Conservation (phyloP, 139 green algal genomes). For the Chlorella vulgaris region DNA sequence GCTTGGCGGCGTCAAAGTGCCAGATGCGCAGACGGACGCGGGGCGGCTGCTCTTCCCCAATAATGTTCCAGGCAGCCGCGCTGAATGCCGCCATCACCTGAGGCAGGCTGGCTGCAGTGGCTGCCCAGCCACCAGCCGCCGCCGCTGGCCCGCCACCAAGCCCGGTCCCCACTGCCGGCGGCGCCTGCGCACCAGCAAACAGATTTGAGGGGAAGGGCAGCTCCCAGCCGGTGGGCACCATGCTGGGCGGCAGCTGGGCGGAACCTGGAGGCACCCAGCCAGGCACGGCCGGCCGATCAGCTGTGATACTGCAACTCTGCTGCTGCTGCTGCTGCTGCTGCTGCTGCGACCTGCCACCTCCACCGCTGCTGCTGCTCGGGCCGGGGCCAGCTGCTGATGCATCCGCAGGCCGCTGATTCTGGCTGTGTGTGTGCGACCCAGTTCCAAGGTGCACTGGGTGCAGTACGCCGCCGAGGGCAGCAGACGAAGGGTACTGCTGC, state of each 20-base stretch:
- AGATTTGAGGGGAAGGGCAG: conserved; percentile 50
- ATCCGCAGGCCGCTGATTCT: not conserved
- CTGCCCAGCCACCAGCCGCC: not conserved
- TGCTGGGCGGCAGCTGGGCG: conserved; percentile 48
- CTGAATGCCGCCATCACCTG: conserved; percentile 50
- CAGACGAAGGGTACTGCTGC: no score
- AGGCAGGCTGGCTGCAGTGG: conserved; percentile 7
- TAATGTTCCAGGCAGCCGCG: conserved; percentile 58
- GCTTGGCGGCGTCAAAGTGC: conserved; percentile 54
- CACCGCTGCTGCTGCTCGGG: not conserved
- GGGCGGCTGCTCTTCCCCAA: conserved; percentile 71
- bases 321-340: conserved; percentile 18
- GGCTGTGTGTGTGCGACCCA: no score
- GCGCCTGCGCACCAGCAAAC: conserved; percentile 1
- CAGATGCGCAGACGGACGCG: conserved; percentile 81
- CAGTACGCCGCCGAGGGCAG: no score
- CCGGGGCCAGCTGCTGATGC: not conserved
- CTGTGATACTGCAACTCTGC: not conserved
- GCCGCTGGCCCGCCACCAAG: not conserved
- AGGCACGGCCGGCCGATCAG: not conserved
- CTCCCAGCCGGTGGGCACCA: conserved; percentile 70
- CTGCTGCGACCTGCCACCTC: no score
- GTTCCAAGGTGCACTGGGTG: no score
- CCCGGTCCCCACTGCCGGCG: not conserved
- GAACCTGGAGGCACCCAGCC: conserved; percentile 33